Evolutionary conservation across 495 filamentous ascomycete genomes (phyloP).

Genomic region (Penicillium lagena): DNA sequence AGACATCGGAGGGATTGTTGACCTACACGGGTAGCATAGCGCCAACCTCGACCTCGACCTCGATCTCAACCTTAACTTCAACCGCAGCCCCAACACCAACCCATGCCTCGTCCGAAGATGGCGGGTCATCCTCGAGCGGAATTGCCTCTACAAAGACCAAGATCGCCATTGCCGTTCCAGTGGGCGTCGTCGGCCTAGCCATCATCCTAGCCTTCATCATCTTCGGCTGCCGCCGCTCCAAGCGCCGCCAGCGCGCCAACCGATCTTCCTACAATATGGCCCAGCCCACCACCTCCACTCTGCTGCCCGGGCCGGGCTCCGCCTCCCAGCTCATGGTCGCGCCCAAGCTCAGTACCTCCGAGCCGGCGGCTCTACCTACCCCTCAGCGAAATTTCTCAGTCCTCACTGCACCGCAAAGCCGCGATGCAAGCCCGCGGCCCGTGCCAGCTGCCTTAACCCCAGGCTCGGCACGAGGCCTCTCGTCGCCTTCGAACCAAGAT

Average conservation of each 20-base stretch:
- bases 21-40: not conserved
- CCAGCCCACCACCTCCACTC: not conserved
- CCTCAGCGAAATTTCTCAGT: too few relatives aligned
- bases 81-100: not conserved
- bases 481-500: too few relatives aligned
- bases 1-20: not conserved
- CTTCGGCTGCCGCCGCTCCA: constrained; percentile 15
- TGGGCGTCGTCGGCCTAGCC: constrained; percentile 24
- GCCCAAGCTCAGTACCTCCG: not conserved
- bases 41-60: not conserved
- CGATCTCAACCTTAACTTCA: not conserved
- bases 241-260: constrained; percentile 9
- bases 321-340: constrained; percentile 12
- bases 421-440: too few relatives aligned
- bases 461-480: too few relatives aligned
- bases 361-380: not conserved
- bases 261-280: constrained; percentile 8
- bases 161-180: constrained; percentile 32
- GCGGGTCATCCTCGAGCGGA: constrained; percentile 1
- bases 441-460: too few relatives aligned
- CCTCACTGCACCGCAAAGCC: too few relatives aligned
- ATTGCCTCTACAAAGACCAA: constrained; percentile 18
- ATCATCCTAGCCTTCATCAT: constrained; percentile 18
- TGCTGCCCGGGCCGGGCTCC: constrained; percentile 1
- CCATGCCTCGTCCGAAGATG: not conserved